phyloP scores from a whole-genome alignment of 768 basidiomycete species.

The Kwoniella pini region DNA sequence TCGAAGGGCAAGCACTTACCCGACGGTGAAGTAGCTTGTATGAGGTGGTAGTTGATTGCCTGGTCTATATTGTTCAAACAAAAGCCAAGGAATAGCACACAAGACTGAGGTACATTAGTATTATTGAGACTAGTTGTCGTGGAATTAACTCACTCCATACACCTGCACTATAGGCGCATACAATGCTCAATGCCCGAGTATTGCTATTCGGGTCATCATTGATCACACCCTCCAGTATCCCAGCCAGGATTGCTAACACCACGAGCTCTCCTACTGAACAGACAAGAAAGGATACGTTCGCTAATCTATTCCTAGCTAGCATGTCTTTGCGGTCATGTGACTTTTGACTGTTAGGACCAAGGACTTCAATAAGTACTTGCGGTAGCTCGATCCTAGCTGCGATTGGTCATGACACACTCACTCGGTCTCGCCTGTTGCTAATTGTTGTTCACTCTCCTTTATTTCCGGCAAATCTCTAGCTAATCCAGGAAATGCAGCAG shows the following conservation, averaged over 20 bases:
- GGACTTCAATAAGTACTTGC: neutral
- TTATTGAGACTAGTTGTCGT: neutral
- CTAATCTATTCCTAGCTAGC: constrained; percentile 69
- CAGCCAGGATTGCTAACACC: constrained; percentile 71
- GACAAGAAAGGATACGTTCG: constrained; percentile 72
- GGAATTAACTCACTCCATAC: constrained; percentile 61
- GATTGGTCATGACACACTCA: constrained; percentile 16
- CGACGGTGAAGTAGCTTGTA: constrained; percentile 74
- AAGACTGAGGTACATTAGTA: constrained; percentile 62
- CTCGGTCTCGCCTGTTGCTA: constrained; percentile 39
- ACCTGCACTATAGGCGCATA: constrained; percentile 79
- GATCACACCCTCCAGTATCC: constrained; percentile 68
- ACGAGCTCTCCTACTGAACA: constrained; percentile 70
- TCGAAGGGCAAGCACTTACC: constrained; percentile 58
- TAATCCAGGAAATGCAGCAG: constrained; percentile 76
- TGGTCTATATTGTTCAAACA: constrained; percentile 80
- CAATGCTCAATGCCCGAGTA: constrained; percentile 70
- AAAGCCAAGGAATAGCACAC: constrained; percentile 84
- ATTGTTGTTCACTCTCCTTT: constrained; percentile 54
- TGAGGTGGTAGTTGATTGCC: constrained; percentile 77
- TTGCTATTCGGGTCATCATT: constrained; percentile 69
- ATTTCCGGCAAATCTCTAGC: constrained; percentile 71
- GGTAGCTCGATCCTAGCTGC: neutral
- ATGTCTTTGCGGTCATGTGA: constrained; percentile 60
- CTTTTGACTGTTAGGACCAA: constrained; percentile 25